Conservation (phyloP, 352 stramenopile genomes). For the Globisporangium orthogonon region DNA sequence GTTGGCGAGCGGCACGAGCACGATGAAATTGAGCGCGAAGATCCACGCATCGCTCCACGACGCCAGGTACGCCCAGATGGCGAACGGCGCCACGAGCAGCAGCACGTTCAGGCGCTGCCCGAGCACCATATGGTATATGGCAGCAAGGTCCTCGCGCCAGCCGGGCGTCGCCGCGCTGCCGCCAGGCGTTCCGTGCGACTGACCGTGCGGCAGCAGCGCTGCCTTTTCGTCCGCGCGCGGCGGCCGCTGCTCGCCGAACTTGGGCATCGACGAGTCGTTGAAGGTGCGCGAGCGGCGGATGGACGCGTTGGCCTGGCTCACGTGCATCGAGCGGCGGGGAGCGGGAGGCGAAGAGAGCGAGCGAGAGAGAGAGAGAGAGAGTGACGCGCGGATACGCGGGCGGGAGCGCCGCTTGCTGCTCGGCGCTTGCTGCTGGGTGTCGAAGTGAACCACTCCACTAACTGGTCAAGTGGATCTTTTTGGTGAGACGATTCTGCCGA, state of each 20-base stretch:
- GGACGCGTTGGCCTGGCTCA: conserved; percentile 48
- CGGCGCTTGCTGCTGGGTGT: neutral
- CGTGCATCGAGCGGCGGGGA: conserved; percentile 33
- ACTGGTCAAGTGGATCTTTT: too few relatives aligned
- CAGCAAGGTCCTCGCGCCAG: conserved; percentile 27
- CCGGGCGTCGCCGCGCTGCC: conserved; percentile 7
- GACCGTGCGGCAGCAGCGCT: conserved; percentile 8
- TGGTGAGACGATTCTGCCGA: too few relatives aligned
- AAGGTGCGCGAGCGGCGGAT: conserved; percentile 46
- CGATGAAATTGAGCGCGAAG: conserved; percentile 95
- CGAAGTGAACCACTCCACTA: neutral
- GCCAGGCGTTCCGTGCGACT: conserved; percentile 18
- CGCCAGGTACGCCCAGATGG: conserved; percentile 55
- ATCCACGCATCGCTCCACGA: conserved; percentile 72
- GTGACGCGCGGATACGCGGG: neutral
- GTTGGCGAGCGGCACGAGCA: conserved; percentile 94
- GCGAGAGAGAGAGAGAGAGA: neutral
- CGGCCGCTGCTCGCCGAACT: conserved; percentile 7
- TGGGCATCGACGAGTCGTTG: conserved; percentile 19
- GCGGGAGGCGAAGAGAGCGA: neutral
- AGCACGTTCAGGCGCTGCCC: conserved; percentile 65
- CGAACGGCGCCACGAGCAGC: conserved; percentile 51
- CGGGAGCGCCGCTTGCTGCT: neutral
- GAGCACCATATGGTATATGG: conserved; percentile 38
- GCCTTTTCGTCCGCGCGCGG: conserved; percentile 8